phyloP scores from a whole-genome alignment of 148 eudicot genomes.

The Camellia japonica region DNA sequence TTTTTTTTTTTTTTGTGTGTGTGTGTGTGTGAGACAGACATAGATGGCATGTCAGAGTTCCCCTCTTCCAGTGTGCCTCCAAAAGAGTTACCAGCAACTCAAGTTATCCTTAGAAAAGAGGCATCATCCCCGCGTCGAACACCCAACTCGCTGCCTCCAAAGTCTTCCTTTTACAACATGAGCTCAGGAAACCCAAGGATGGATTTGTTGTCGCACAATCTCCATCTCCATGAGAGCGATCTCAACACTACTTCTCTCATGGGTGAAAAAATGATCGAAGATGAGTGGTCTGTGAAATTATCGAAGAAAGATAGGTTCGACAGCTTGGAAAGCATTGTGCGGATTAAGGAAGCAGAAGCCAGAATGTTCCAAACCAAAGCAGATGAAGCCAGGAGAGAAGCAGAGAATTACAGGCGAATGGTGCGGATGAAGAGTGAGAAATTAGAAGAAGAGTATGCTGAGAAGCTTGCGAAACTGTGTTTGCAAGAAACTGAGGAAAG shows the following conservation, averaged over 20 bases:
- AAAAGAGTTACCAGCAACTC: constrained; percentile 27
- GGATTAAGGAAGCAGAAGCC: constrained; percentile 71
- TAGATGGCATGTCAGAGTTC: constrained; percentile 33
- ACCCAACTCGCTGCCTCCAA: constrained; percentile 30
- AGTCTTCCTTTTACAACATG: constrained; percentile 29
- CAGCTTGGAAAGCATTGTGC: constrained; percentile 66
- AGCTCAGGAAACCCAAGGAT: constrained; percentile 32
- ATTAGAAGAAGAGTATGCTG: constrained; percentile 66
- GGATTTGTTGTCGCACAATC: constrained; percentile 31
- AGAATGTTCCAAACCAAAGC: constrained; percentile 80
- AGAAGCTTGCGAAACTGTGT: constrained; percentile 62
- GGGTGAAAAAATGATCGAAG: constrained; percentile 37
- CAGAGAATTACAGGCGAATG: constrained; percentile 49
- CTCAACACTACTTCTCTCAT: constrained; percentile 21
- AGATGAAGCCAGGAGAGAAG: constrained; percentile 78
- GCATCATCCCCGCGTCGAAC: constrained; percentile 23
- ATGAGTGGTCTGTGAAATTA: constrained; percentile 47
- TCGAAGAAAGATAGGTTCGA: constrained; percentile 48
- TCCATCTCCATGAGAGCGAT: constrained; percentile 32
- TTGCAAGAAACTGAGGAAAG: constrained; percentile 69
- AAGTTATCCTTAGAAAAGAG: constrained; percentile 29
- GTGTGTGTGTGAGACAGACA: constrained; percentile 23
- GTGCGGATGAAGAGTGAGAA: constrained; percentile 45
- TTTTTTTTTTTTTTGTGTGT: too few relatives aligned
- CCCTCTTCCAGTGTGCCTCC: constrained; percentile 28